Percentiles rank a stretch among this genome's conserved stretches.
These are phyloP conservation scores for Rhazya stricta DNA, from an alignment of 257 asterid genomes.

Conservation along the genomic window DNA sequence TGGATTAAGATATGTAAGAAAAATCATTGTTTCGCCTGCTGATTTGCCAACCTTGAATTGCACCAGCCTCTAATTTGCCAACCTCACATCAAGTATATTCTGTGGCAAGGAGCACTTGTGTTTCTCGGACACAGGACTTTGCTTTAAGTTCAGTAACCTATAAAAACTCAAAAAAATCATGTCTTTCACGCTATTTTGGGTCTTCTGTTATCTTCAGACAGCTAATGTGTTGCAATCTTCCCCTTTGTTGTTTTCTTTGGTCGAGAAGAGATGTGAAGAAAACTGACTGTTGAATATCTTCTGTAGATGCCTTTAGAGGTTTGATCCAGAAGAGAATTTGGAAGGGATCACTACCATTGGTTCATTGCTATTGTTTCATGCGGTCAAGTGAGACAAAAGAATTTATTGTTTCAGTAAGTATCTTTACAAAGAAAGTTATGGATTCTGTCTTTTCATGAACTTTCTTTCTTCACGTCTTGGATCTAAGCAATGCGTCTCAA, in stretches of 20 bases:
- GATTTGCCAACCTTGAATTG: not conserved
- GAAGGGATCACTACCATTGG: conserved; percentile 83
- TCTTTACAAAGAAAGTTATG: conserved; percentile 10
- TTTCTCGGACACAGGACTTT: not conserved
- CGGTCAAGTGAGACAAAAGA: conserved; percentile 65
- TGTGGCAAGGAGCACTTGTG: not conserved
- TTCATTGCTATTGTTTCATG: conserved; percentile 94
- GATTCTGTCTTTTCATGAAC: not conserved
- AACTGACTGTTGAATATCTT: conserved; percentile 12
- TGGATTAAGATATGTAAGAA: not conserved
- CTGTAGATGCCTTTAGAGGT: conserved; percentile 67
- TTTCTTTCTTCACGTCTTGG: not conserved
- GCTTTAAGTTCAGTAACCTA: not conserved
- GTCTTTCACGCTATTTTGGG: not conserved
- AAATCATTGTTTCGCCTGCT: not conserved
- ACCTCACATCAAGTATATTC: not conserved
- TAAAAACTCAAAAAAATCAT: not conserved
- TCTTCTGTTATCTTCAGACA: not conserved
- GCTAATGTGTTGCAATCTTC: not conserved
- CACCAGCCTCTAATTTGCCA: not conserved
- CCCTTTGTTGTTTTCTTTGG: not conserved
- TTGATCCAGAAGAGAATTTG: conserved; percentile 54
- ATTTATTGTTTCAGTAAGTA: conserved; percentile 52
- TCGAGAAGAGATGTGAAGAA: conserved; percentile 6
- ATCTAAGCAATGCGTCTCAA: not conserved